Evolutionary conservation across 169 alveolate species (phyloP), one percentile per base, ranked within the genome.

Genomic region (Pseudocohnilembus persalinus): DNA sequence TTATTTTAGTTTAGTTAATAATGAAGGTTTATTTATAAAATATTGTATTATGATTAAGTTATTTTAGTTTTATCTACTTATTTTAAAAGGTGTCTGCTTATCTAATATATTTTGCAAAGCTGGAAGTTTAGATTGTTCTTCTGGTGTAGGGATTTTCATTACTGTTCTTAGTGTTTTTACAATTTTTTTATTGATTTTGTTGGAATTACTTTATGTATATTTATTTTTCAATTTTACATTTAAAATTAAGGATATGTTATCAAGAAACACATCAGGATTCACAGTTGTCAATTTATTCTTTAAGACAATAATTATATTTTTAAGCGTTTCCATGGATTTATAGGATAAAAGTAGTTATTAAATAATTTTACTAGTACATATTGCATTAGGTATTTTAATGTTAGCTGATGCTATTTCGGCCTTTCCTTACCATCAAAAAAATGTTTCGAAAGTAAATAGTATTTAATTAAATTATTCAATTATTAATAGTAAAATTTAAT

Each of bases 201-300:
- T 84, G 26, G 84, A 84, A 68, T 30, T 76, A 33, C 63, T 84
- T 6, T 84, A 77, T 31, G 63, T 73, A 15, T 84, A 75, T 77
- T 29, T 84, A 29, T 84, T 84, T 33, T 84, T 84, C 35, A 84
- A 84, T 65, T 84, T 84, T 77, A 84, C 89, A 4, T 84, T 84
- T 73, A 84, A 77, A 33, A 84, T 78, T 4, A 68, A 84, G 30
- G 89, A 84, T 29, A 64, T 76, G 32, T 34, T 84, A 0, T 84
- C 89, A 31, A 84, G 89, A 84, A 84, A 84, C 31, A 75, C 89
- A 29, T 73, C 89, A 49, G 84, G 83, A 26, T 64, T 84, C 73
- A 81, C 83, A 27, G 68, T 77, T 28, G 63, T 79, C 34, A 76
- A 29, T 32, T 32, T 84, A 0, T 49, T 84, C 64, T 84, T 76